Evolutionary conservation across 352 stramenopile genomes (phyloP).

Genomic region (Blastocystis sp.): DNA sequence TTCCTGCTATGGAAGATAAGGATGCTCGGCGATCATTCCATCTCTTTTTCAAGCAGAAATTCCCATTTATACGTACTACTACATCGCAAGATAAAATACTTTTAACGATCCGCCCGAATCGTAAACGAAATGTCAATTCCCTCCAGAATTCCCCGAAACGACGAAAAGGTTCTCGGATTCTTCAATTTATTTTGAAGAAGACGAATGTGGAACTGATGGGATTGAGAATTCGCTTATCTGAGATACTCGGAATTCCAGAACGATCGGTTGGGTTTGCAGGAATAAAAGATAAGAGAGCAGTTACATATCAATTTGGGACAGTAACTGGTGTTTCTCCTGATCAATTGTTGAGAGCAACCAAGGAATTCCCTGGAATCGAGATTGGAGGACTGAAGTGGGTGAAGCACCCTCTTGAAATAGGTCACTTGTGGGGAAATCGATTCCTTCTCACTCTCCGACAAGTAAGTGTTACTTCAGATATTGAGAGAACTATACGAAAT

Average conservation of each 20-base stretch:
- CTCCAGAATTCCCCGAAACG: background rate
- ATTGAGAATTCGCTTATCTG: background rate
- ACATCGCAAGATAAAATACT: background rate
- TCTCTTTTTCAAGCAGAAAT: conserved; percentile 12
- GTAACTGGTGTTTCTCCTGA: background rate
- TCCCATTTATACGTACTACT: background rate
- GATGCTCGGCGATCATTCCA: background rate
- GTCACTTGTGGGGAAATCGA: background rate
- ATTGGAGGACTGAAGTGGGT: background rate
- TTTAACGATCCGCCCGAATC: conserved; percentile 4
- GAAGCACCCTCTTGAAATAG: background rate
- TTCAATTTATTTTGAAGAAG: conserved; percentile 2
- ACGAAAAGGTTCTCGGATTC: background rate
- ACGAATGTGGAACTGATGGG: background rate
- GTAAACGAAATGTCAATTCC: background rate
- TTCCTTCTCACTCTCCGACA: background rate
- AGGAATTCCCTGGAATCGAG: background rate
- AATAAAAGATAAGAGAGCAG: conserved; percentile 5
- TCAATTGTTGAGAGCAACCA: background rate
- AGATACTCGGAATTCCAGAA: background rate
- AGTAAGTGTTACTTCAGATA: background rate
- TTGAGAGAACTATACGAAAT: background rate
- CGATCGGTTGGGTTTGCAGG: background rate
- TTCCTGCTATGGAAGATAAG: conserved; percentile 8
- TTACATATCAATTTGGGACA: conserved; percentile 9